These are phyloP conservation scores for Mollisia scopiformis DNA, from an alignment of 2,329 filamentous ascomycete species.

Conservation along the genomic window DNA sequence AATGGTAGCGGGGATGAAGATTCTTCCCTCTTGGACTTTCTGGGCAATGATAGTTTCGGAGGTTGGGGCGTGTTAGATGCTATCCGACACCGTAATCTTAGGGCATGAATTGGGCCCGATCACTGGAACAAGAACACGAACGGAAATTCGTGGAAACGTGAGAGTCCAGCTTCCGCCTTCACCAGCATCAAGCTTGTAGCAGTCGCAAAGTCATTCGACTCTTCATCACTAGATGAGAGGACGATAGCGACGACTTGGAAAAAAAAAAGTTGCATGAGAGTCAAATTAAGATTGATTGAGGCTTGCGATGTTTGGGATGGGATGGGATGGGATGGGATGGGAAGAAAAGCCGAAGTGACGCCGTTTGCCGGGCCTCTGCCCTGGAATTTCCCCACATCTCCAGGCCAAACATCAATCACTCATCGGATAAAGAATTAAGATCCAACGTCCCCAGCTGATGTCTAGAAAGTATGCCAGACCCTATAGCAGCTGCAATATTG, in stretches of 20 bases:
- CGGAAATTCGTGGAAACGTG: too few relatives aligned
- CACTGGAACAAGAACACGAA: not conserved
- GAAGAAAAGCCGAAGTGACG: not conserved
- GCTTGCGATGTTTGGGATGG: not conserved
- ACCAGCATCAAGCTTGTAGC: not conserved
- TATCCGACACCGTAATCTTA: not conserved
- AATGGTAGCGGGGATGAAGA: not conserved
- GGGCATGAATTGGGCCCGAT: not conserved
- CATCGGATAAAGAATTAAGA: slow-evolving; percentile 2
- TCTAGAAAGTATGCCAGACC: not conserved
- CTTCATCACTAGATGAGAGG: too few relatives aligned
- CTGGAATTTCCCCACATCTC: not conserved
- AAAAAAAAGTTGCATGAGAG: too few relatives aligned
- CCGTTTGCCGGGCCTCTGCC: too few relatives aligned
- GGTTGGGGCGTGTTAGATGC: not conserved
- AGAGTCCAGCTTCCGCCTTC: too few relatives aligned
- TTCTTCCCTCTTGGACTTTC: not conserved
- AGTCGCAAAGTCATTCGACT: too few relatives aligned
- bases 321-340: too few relatives aligned
- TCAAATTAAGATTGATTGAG: too few relatives aligned
- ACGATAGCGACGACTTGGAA: too few relatives aligned
- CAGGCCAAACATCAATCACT: not conserved
- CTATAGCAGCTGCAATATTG: too few relatives aligned
- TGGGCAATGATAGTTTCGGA: not conserved
- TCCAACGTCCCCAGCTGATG: not conserved